Evolutionary conservation across 805 yeast genomes (phyloP).

Genomic region (Wickerhamiella hasegawae): DNA sequence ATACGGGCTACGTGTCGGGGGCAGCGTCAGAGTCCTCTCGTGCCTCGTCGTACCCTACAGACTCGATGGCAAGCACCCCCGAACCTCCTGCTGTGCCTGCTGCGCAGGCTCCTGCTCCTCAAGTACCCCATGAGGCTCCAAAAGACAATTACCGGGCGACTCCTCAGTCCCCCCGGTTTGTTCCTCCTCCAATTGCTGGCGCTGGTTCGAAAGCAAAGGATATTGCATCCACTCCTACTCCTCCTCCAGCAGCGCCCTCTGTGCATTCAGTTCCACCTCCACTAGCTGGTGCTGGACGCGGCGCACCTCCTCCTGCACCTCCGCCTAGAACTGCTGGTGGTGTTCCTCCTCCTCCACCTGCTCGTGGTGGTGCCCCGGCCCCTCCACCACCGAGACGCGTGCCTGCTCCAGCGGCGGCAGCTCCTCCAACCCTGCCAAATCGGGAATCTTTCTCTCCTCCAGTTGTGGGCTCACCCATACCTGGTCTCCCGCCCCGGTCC

Average conservation of each 20-base stretch:
- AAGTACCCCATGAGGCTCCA: neutral
- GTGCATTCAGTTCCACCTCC: conserved; percentile 1
- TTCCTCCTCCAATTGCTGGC: neutral
- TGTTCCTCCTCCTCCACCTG: conserved; percentile 6
- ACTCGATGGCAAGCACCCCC: conserved; percentile 2
- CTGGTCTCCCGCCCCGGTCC: conserved; percentile 13
- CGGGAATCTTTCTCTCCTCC: too few relatives aligned
- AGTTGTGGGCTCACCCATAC: conserved; percentile 4
- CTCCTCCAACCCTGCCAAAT: conserved; percentile 2
- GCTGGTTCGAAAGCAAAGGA: neutral
- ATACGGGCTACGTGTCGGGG: too few relatives aligned
- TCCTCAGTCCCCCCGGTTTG: too few relatives aligned
- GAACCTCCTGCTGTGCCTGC: neutral
- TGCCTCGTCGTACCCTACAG: neutral
- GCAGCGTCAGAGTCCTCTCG: neutral
- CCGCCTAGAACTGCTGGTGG: conserved; percentile 1
- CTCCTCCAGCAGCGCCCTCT: conserved; percentile 1
- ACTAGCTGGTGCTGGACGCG: neutral
- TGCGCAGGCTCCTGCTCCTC: conserved; percentile 4
- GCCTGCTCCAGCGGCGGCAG: conserved; percentile 6
- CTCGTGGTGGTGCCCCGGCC: conserved; percentile 1
- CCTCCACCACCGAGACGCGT: conserved; percentile 4
- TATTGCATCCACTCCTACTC: neutral
- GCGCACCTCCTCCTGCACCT: conserved; percentile 3
- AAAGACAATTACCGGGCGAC: neutral